A percentile compares a stretch with the other conserved stretches of the same genome.
Evolutionary conservation across 208 protist species (phyloP).

Genomic region (Polymyxa betae): DNA sequence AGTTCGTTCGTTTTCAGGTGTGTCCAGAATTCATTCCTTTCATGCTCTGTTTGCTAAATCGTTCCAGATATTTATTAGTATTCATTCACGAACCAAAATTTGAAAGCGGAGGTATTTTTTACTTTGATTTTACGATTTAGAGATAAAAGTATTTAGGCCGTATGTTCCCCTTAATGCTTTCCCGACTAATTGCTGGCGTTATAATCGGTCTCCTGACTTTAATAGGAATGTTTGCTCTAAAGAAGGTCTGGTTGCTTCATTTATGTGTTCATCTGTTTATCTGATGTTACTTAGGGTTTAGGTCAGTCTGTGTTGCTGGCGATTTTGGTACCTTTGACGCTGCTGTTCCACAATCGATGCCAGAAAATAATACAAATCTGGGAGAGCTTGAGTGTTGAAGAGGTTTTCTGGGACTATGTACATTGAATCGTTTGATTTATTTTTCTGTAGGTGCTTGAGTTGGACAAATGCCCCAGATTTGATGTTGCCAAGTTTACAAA

Average conservation of each 20-base stretch:
- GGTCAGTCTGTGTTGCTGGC: background rate
- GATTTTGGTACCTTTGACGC: background rate
- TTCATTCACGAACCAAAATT: conserved; percentile 52
- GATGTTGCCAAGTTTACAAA: background rate
- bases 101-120: background rate
- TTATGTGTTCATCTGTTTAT: background rate
- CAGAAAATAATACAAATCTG: background rate
- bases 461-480: background rate
- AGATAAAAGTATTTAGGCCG: background rate
- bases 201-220: background rate
- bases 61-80: conserved; percentile 23
- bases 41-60: background rate
- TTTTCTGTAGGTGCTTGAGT: background rate
- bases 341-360: background rate
- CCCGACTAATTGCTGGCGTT: background rate
- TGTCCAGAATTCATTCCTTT: background rate
- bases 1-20: conserved; percentile 41
- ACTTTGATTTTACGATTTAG: background rate
- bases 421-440: background rate
- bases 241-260: background rate
- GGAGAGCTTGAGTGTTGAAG: background rate
- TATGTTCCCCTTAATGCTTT: background rate
- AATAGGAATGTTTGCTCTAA: conserved; percentile 39
- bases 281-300: background rate
- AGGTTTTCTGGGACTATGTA: background rate